Percentiles rank a stretch among this genome's conserved stretches.
Evolutionary conservation across 2,329 filamentous ascomycete genomes (phyloP).

Genomic region (Cladosporium cucumerinum): DNA sequence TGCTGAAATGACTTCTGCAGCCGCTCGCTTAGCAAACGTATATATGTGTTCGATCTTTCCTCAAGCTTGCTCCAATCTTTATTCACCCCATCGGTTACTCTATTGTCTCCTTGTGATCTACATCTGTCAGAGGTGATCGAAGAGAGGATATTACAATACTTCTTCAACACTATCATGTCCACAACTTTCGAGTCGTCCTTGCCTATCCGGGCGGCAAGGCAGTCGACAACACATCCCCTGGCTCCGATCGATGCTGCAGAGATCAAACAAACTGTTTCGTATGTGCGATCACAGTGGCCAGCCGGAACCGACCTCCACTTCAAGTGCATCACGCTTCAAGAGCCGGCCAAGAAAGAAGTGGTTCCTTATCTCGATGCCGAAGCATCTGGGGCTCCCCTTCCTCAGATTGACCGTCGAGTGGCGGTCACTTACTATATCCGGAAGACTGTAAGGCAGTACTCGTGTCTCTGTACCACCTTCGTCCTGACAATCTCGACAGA

Average conservation of each 20-base stretch:
- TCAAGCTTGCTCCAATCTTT: too few relatives aligned
- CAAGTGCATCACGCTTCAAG: slow-evolving; percentile 58
- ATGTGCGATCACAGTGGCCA: slow-evolving; percentile 56
- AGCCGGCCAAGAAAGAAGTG: slow-evolving; percentile 34
- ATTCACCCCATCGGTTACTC: not conserved
- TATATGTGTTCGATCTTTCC: not conserved
- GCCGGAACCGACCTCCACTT: slow-evolving; percentile 55
- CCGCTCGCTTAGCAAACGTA: not conserved
- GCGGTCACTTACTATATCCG: slow-evolving; percentile 54
- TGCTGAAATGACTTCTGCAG: not conserved
- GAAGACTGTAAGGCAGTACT: slow-evolving; percentile 44
- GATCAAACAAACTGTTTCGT: slow-evolving; percentile 49
- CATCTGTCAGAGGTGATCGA: not conserved
- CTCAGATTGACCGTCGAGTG: slow-evolving; percentile 49
- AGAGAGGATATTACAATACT: not conserved
- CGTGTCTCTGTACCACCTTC: not conserved
- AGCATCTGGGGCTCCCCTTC: slow-evolving; percentile 34
- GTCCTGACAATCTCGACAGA: slow-evolving; percentile 21
- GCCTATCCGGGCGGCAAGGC: slow-evolving; percentile 26
- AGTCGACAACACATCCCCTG: slow-evolving; percentile 51
- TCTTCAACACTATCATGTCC: not conserved
- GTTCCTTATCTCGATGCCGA: slow-evolving; percentile 34
- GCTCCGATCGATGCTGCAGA: slow-evolving; percentile 58
- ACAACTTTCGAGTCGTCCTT: slow-evolving; percentile 21
- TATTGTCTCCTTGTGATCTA: not conserved